Evolutionary conservation across 1,284 basidiomycete genomes (phyloP), one percentile per base, ranked within the genome.

Genomic region (Fomitiporia mediterranea): DNA sequence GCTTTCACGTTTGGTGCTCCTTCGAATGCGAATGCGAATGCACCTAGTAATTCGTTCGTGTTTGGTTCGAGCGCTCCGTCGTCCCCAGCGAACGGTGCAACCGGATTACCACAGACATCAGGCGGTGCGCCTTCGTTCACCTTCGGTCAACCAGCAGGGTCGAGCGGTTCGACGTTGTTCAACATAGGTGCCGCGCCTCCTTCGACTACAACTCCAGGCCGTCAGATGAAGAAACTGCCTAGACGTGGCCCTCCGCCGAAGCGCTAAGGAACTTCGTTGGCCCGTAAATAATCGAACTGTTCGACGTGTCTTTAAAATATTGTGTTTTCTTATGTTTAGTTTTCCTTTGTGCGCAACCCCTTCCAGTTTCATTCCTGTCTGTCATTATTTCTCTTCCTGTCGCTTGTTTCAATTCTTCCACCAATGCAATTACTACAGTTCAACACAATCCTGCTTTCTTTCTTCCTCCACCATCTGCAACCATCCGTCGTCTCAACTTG

Each of bases 211-310:
- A 72, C 69, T 44, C 60, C 66, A 49, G 72, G 72, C 13, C 73
- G 83, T 42, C 72, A 72, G 53, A 77, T 82, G 38, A 81, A 78
- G 69, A 80, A 77, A 53, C 68, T 84, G 58, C 82, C 82, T 25
- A 78, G 48, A 49, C 67, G 70, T 4, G 59, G 54, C 6, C 32
- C 42, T n/a, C n/a, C 35, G 17, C 19, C 40, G 28, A 54, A 53
- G 58, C 50, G 56, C 9, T 56, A 38, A 60, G 6, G n/a, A 30
- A 27, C 30, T 34, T 44, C 6, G 19, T 38, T 21, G 51, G 4
- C 52, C 53, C 32, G 13, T 34, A 23, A 42, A 27, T 39, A 3
- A 5, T 30, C 30, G 34, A 35, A n/a, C 2, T 27, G 25, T 27
- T 21, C 35, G n/a, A 23, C 11, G 35, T 44, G 11, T 32, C 35